Evolutionary conservation across 345 rosid genomes (phyloP).

Genomic region (Gossypium rotundifolium): DNA sequence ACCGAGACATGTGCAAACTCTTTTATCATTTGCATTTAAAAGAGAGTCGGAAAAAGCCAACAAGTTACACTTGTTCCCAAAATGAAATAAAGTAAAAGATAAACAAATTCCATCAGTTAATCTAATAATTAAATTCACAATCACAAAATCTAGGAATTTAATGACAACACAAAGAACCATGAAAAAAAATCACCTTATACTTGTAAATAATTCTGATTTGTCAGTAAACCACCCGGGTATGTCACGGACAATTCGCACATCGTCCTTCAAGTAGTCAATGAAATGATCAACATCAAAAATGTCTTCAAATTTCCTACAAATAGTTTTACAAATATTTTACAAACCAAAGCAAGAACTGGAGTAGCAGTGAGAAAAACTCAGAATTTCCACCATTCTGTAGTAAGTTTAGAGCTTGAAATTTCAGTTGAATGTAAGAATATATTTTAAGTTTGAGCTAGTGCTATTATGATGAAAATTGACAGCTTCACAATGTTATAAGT

Average conservation of each 20-base stretch:
- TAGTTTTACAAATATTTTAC: conserved; percentile 4
- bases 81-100: not conserved
- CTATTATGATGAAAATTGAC: not conserved
- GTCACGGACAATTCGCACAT: conserved; percentile 88
- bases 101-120: not conserved
- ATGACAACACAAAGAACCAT: not conserved
- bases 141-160: not conserved
- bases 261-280: conserved; percentile 91
- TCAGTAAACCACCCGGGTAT: conserved; percentile 98
- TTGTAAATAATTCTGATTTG: conserved; percentile 82
- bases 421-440: not conserved
- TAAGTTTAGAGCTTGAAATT: not conserved
- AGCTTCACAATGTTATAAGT: not conserved
- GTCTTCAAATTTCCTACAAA: conserved; percentile 89
- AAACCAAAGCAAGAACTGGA: not conserved
- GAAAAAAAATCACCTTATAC: conserved; percentile 65
- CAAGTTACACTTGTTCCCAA: not conserved
- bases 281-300: conserved; percentile 96
- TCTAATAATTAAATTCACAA: not conserved
- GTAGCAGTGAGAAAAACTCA: not conserved
- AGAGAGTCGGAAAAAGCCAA: not conserved
- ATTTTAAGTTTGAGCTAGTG: not conserved
- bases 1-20: not conserved
- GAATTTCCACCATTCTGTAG: not conserved
- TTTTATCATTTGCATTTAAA: not conserved